A percentile compares a stretch with the other conserved stretches of the same genome.
Conservation (phyloP, 2,329 filamentous ascomycete genomes). For the Epichloe festucae region DNA sequence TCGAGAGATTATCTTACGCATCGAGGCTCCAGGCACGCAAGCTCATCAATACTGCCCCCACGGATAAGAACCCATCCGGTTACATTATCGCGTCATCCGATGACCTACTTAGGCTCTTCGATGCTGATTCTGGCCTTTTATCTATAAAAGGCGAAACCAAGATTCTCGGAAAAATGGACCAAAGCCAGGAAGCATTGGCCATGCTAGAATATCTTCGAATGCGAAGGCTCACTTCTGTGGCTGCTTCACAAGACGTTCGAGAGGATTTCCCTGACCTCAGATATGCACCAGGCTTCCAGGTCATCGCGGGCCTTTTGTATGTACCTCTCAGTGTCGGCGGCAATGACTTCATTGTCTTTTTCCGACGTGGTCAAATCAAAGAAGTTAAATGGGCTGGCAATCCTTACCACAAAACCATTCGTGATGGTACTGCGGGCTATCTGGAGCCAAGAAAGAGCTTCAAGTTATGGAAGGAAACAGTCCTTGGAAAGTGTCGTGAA, state of each 20-base stretch:
- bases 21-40: constrained; percentile 76
- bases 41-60: constrained; percentile 73
- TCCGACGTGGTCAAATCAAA: constrained; percentile 61
- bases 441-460: constrained; percentile 72
- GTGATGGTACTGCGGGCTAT: constrained; percentile 58
- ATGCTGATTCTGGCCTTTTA: constrained; percentile 75
- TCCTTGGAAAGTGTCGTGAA: constrained; percentile 70
- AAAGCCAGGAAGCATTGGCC: constrained; percentile 71
- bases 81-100: constrained; percentile 87
- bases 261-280: constrained; percentile 70
- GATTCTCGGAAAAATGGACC: constrained; percentile 59
- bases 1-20: constrained; percentile 76
- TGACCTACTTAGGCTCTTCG: constrained; percentile 69
- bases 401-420: constrained; percentile 66
- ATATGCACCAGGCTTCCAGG: constrained; percentile 66
- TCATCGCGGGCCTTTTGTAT: constrained; percentile 66
- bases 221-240: constrained; percentile 59
- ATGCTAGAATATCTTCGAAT: constrained; percentile 76
- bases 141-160: constrained; percentile 86
- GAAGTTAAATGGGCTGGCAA: constrained; percentile 81
- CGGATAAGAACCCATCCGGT: constrained; percentile 68
- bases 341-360: constrained; percentile 80
- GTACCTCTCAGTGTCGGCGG: constrained; percentile 68
- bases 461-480: constrained; percentile 67
- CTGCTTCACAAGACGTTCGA: constrained; percentile 63